phyloP scores from a whole-genome alignment of 805 yeast genomes.

The Hanseniaspora lindneri region DNA sequence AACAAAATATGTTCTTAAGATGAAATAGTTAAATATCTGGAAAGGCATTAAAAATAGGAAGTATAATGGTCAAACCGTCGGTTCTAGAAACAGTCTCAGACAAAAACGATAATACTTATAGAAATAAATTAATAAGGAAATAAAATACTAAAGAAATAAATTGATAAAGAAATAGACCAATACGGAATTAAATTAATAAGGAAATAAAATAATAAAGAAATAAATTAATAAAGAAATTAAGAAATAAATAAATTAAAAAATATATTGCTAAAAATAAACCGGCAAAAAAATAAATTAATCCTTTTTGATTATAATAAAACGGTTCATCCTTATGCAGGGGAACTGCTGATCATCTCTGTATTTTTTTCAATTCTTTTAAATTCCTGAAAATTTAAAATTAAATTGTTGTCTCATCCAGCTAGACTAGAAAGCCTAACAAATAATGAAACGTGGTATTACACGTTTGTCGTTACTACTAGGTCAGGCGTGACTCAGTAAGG shows the following conservation, averaged over 20 bases:
- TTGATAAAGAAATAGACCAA: neutral
- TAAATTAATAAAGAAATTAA: neutral
- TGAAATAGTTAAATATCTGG: no score
- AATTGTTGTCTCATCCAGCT: conserved; percentile 7
- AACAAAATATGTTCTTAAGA: no score
- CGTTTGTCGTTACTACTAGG: no score
- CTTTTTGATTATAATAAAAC: conserved; percentile 41
- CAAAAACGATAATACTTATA: no score
- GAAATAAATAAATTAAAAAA: neutral
- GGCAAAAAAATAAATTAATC: conserved; percentile 13
- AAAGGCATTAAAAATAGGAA: no score
- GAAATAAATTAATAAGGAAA: no score
- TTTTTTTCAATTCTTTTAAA: conserved; percentile 75
- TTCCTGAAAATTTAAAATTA: conserved; percentile 14
- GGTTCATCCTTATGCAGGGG: conserved; percentile 99
- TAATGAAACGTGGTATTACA: conserved; percentile 10
- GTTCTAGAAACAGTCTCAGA: no score
- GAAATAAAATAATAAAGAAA: no score
- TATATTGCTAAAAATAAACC: neutral
- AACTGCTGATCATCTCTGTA: conserved; percentile 99
- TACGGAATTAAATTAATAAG: no score
- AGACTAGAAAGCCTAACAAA: conserved; percentile 12
- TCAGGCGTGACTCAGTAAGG: no score
- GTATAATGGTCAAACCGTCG: no score
- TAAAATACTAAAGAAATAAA: no score